Evolutionary conservation across 179 eudicot genomes (phyloP).

Genomic region (Patellifolia procumbens): DNA sequence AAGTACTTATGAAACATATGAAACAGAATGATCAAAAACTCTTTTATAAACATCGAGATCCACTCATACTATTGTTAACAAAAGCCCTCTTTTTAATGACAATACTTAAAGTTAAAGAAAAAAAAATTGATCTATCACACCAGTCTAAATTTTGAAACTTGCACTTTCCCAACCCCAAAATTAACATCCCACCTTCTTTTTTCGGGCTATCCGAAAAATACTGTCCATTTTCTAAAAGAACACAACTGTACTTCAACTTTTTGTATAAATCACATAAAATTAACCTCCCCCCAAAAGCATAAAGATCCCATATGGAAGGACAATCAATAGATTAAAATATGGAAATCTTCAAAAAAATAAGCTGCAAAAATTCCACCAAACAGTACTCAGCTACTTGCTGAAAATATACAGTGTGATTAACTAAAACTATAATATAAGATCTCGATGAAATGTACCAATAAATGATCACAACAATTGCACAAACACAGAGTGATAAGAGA

Average conservation of each 20-base stretch:
- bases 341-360: not conserved
- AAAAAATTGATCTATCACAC: not conserved
- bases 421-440: not conserved
- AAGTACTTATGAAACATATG: not conserved
- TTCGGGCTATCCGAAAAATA: not conserved
- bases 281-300: not conserved
- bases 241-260: not conserved
- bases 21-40: not conserved
- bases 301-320: not conserved
- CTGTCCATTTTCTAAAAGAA: not conserved
- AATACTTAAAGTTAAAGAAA: not conserved
- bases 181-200: not conserved
- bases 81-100: not conserved
- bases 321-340: not conserved
- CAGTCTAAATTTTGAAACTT: not conserved
- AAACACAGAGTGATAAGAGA: not conserved
- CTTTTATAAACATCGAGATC: not conserved
- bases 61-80: not conserved
- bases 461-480: not conserved
- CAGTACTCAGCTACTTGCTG: not conserved
- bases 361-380: not conserved
- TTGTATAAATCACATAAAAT: not conserved
- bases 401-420: not conserved
- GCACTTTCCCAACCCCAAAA: not conserved
- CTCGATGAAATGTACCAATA: not conserved